Conservation (phyloP, 202 grass and related monocot species). For the Hordeum pubiflorum region DNA sequence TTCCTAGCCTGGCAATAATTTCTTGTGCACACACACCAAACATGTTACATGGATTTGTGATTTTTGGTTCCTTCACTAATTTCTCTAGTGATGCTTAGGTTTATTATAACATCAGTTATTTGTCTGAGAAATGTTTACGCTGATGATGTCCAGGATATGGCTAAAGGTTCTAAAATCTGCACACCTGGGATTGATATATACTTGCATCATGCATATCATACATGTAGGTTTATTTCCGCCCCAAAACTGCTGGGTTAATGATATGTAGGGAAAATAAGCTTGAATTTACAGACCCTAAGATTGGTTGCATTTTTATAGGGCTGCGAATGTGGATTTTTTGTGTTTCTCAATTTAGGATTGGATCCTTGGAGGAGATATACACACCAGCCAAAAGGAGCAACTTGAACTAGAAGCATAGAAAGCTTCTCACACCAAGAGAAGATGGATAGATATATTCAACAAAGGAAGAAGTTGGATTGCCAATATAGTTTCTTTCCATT, state of each 20-base stretch:
- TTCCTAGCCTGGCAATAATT: not conserved
- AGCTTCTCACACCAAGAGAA: not conserved
- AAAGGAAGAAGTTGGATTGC: not conserved
- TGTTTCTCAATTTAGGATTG: not conserved
- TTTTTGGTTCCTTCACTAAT: not conserved
- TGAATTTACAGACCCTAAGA: not conserved
- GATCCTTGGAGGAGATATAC: not conserved
- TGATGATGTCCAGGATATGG: not conserved
- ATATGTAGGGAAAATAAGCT: not conserved
- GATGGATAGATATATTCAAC: not conserved
- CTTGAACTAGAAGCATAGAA: not conserved
- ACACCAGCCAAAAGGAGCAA: not conserved
- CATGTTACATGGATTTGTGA: not conserved
- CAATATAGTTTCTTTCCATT: slow-evolving; percentile 1
- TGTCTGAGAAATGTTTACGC: not conserved
- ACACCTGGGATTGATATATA: not conserved
- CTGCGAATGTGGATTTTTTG: not conserved
- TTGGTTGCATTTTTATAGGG: not conserved
- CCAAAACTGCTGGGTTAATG: not conserved
- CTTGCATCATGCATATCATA: not conserved
- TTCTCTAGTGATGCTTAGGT: not conserved
- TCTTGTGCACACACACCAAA: not conserved
- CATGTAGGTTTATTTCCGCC: not conserved
- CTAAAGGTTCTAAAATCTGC: not conserved
- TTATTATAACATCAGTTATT: not conserved